phyloP scores from a whole-genome alignment of 176 grass and related monocot genomes.

The Themeda triandra region DNA sequence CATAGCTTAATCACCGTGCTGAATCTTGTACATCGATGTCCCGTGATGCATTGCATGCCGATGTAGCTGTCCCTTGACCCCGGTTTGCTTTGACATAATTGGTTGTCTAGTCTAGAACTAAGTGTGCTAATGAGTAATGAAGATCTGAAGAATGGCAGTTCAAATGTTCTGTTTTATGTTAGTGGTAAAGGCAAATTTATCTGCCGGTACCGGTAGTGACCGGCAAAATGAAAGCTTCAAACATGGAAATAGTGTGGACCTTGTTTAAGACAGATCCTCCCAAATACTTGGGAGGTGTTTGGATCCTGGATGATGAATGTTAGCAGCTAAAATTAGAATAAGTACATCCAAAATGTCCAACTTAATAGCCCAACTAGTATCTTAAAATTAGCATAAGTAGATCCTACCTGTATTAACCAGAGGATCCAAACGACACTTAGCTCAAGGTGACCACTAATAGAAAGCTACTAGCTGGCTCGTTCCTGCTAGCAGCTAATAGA shows the following conservation, averaged over 20 bases:
- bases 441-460: too few species aligned
- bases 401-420: too few species aligned
- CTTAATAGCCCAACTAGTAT: not conserved
- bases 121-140: not conserved
- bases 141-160: not conserved
- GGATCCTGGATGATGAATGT: not conserved
- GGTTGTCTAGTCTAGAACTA: not conserved
- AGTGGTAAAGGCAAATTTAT: not conserved
- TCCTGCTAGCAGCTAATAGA: not conserved
- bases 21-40: conserved; percentile 3
- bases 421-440: too few species aligned
- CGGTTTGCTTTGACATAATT: not conserved
- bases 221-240: not conserved
- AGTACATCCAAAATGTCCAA: not conserved
- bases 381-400: too few species aligned
- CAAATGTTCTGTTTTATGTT: not conserved
- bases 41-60: not conserved
- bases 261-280: not conserved
- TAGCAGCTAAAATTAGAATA: not conserved
- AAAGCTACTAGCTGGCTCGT: not conserved
- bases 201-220: not conserved
- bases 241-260: not conserved
- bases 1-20: conserved; percentile 26
- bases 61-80: not conserved
- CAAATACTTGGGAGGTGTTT: not conserved